Evolutionary conservation across 2,329 filamentous ascomycete genomes (phyloP).

Genomic region (Corinectria fuckeliana): DNA sequence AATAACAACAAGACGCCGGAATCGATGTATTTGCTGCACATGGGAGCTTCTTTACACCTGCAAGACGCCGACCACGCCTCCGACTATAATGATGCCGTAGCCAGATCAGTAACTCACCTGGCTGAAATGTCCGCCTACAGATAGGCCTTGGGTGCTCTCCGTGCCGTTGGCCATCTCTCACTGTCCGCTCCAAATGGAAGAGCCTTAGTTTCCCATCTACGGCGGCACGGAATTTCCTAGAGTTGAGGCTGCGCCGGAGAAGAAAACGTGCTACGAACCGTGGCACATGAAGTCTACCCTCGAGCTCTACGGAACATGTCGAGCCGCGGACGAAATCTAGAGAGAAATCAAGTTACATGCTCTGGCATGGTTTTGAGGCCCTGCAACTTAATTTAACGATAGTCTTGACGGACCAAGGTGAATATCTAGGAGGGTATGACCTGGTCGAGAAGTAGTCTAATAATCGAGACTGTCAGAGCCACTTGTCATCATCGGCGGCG

Average conservation of each 20-base stretch:
- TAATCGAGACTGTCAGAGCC: constrained; percentile 51
- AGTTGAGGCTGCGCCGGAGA: constrained; percentile 7
- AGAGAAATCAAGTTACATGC: constrained; percentile 52
- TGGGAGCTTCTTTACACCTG: constrained; percentile 50
- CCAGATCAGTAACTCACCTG: constrained; percentile 50
- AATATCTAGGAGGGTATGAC: constrained; percentile 55
- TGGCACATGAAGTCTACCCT: constrained; percentile 50
- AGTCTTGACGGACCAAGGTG: constrained; percentile 54
- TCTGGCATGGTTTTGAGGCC: constrained; percentile 53
- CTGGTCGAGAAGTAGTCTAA: constrained; percentile 60
- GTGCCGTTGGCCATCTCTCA: constrained; percentile 53
- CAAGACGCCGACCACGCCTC: constrained; percentile 45
- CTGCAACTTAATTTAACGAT: constrained; percentile 51
- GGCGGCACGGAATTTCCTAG: constrained; percentile 40
- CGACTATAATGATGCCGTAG: constrained; percentile 54
- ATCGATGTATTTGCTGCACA: constrained; percentile 49
- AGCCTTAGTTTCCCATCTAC: constrained; percentile 56
- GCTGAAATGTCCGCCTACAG: constrained; percentile 49
- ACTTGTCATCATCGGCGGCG: constrained; percentile 51
- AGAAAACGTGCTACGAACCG: constrained; percentile 51
- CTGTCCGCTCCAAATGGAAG: constrained; percentile 55
- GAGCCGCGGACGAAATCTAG: constrained; percentile 51
- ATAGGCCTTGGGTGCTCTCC: constrained; percentile 52
- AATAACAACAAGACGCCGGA: too few species aligned
- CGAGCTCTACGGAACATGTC: constrained; percentile 45